Evolutionary conservation across 2,329 filamentous ascomycete species (phyloP).

Genomic region (Colletotrichum sansevieriae): DNA sequence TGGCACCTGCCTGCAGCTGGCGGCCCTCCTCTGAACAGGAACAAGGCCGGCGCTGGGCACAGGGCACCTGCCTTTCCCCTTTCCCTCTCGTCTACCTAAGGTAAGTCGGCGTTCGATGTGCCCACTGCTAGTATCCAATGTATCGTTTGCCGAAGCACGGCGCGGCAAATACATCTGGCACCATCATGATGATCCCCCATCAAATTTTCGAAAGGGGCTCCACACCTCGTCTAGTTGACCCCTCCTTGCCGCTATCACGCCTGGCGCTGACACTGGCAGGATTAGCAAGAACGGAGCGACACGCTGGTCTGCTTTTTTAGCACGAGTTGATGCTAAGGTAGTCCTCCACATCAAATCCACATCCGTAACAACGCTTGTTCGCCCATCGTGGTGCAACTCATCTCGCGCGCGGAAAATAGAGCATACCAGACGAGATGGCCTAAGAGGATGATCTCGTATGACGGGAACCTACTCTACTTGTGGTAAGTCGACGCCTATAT

Average conservation of each 20-base stretch:
- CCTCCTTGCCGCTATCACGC: constrained; percentile 7
- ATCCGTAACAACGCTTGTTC: constrained; percentile 9
- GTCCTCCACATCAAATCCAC: constrained; percentile 19
- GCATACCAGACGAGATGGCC: not conserved
- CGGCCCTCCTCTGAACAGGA: not conserved
- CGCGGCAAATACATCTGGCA: not conserved
- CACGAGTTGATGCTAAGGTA: not conserved
- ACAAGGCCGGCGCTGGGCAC: constrained; percentile 14
- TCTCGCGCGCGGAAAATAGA: constrained; percentile 15
- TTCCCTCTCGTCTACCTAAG: not conserved
- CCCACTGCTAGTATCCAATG: constrained; percentile 7
- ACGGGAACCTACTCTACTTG: constrained; percentile 20
- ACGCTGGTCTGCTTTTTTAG: constrained; percentile 1
- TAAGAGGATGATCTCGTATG: constrained; percentile 21
- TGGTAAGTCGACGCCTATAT: constrained; percentile 13
- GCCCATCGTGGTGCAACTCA: not conserved
- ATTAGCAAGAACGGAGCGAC: not conserved
- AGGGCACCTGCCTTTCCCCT: constrained; percentile 16
- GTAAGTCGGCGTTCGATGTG: not conserved
- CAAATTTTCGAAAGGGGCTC: not conserved
- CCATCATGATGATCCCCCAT: not conserved
- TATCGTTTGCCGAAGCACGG: constrained; percentile 1
- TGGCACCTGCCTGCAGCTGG: not conserved
- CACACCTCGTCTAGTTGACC: constrained; percentile 7
- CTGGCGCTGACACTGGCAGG: constrained; percentile 1